phyloP scores from a whole-genome alignment of 2,329 filamentous ascomycete species.

The Trichoderma asperellum region DNA sequence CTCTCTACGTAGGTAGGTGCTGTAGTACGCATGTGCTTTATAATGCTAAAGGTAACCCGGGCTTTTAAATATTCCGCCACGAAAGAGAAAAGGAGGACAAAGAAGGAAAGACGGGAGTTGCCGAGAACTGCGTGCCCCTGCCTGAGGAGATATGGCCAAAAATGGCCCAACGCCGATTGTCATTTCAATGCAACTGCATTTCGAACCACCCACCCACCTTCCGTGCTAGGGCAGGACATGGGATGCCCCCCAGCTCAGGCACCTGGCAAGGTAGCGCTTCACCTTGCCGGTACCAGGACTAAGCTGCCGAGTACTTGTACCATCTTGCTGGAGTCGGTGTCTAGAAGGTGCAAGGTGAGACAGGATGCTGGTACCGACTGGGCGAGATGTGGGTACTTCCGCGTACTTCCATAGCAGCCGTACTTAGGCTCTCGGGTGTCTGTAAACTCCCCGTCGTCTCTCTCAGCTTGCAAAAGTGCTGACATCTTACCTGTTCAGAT shows the following conservation, averaged over 20 bases:
- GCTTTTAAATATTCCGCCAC: background rate
- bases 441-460: background rate
- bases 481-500: background rate
- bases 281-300: background rate
- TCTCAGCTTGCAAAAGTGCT: background rate
- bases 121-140: background rate
- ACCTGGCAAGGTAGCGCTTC: background rate
- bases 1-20: background rate
- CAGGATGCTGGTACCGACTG: background rate
- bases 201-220: constrained; percentile 17
- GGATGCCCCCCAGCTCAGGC: background rate
- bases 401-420: background rate
- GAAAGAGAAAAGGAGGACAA: background rate
- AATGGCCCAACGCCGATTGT: constrained; percentile 2
- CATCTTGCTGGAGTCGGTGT: background rate
- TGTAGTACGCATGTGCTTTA: background rate
- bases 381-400: background rate
- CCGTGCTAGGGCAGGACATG: constrained; percentile 10
- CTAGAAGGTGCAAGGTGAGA: background rate
- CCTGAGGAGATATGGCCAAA: background rate
- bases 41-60: background rate
- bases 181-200: constrained; percentile 21
- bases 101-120: background rate
- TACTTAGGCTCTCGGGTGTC: background rate
- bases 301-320: background rate